Conservation (phyloP, 2,329 filamentous ascomycete species). For the Hypoxylon sp. region DNA sequence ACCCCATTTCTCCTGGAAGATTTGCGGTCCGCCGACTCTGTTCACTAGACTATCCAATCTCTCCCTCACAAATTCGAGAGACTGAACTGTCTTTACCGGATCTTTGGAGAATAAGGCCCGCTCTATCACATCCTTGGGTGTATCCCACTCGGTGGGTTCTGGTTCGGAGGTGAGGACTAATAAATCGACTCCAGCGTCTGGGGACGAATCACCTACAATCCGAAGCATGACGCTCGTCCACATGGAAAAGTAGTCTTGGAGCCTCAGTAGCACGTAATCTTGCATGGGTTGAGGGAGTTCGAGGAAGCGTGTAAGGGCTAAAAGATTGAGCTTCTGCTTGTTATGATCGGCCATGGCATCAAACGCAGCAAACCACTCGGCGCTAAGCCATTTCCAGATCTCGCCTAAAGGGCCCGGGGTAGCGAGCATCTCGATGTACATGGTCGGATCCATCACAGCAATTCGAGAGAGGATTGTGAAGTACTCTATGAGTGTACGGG, state of each 20-base stretch:
- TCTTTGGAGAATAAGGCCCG: conserved; percentile 70
- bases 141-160: conserved; percentile 66
- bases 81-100: conserved; percentile 75
- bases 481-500: conserved; percentile 85
- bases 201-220: conserved; percentile 65
- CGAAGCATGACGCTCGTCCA: conserved; percentile 80
- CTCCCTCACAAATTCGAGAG: conserved; percentile 73
- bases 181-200: conserved; percentile 64
- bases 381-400: conserved; percentile 71
- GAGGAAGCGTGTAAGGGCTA: conserved; percentile 79
- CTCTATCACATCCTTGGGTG: conserved; percentile 66
- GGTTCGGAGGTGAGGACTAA: conserved; percentile 61
- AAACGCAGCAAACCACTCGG: conserved; percentile 77
- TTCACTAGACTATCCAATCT: conserved; percentile 71
- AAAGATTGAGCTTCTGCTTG: conserved; percentile 77
- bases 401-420: conserved; percentile 62
- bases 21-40: conserved; percentile 72
- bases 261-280: conserved; percentile 68
- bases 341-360: conserved; percentile 75
- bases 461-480: conserved; percentile 86
- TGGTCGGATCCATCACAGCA: conserved; percentile 76
- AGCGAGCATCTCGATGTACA: conserved; percentile 72
- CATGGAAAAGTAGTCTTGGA: conserved; percentile 81
- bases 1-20: conserved; percentile 76
- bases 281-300: conserved; percentile 72